These are phyloP conservation scores for Ophiocordyceps camponoti-saundersi DNA, from an alignment of 2,329 filamentous ascomycete species.

Conservation along the genomic window DNA sequence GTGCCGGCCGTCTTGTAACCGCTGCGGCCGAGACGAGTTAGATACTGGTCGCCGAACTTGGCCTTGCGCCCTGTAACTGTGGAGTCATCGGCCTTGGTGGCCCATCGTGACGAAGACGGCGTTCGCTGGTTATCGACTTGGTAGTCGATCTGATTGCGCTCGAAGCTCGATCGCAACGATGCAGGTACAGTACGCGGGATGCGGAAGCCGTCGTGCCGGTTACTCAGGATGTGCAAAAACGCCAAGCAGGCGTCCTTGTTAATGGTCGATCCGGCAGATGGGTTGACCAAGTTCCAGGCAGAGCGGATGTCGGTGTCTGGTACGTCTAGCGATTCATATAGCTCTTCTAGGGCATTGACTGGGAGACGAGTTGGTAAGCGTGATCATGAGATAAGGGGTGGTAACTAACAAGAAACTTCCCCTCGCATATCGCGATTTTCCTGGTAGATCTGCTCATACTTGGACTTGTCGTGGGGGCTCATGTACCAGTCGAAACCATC, in stretches of 20 bases:
- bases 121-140: constrained; percentile 62
- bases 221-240: constrained; percentile 92
- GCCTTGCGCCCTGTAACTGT: constrained; percentile 81
- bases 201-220: constrained; percentile 85
- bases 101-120: constrained; percentile 57
- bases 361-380: constrained; percentile 1
- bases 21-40: constrained; percentile 74
- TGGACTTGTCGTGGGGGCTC: constrained; percentile 74
- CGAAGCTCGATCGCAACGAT: constrained; percentile 79
- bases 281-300: constrained; percentile 96
- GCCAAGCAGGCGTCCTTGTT: constrained; percentile 90
- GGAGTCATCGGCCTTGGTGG: constrained; percentile 57
- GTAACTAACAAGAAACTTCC: constrained; percentile 53
- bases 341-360: constrained; percentile 64
- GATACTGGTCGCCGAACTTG: constrained; percentile 94
- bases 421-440: constrained; percentile 80
- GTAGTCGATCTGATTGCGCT: constrained; percentile 94
- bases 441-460: constrained; percentile 95
- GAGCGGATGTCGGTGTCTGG: constrained; percentile 69
- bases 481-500: constrained; percentile 99
- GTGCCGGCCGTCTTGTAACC: constrained; percentile 72
- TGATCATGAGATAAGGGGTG: not conserved
- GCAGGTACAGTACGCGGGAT: constrained; percentile 85
- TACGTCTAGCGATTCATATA: constrained; percentile 68
- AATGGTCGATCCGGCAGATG: constrained; percentile 63